These are phyloP conservation scores for Pochonia chlamydosporia DNA, from an alignment of 2,329 filamentous ascomycete species.

Conservation along the genomic window DNA sequence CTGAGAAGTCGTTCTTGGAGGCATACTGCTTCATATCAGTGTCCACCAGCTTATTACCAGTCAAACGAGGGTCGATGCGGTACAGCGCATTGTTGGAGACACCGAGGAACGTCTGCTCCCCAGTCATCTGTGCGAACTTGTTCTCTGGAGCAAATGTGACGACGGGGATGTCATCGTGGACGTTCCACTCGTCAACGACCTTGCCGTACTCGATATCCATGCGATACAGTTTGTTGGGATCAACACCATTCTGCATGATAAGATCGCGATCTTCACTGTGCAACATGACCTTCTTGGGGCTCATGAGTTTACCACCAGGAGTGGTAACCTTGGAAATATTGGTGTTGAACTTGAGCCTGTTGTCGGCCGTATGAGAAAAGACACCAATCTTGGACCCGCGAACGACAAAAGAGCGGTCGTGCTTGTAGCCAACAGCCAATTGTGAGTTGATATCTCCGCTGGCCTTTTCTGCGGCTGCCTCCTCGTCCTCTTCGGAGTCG, in stretches of 20 bases:
- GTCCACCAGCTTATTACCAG: conserved; percentile 89
- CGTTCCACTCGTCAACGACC: conserved; percentile 97
- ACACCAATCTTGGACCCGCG: conserved; percentile 97
- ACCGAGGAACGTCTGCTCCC: conserved; percentile 90
- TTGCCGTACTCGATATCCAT: conserved; percentile 99
- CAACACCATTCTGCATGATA: conserved; percentile 75
- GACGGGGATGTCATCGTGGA: conserved; percentile 93
- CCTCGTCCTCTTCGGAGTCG: conserved; percentile 62
- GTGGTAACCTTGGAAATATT: conserved; percentile 96
- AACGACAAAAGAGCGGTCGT: conserved; percentile 94
- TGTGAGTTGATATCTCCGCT: conserved; percentile 84
- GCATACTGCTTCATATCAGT: conserved; percentile 90
- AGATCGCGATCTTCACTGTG: conserved; percentile 86
- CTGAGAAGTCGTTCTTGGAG: conserved; percentile 96
- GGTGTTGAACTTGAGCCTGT: conserved; percentile 91
- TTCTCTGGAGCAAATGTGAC: conserved; percentile 89
- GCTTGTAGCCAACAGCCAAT: conserved; percentile 92
- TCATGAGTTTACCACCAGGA: conserved; percentile 79
- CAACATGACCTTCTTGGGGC: conserved; percentile 94
- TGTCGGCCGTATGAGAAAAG: conserved; percentile 92
- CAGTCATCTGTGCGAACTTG: conserved; percentile 97
- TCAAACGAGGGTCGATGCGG: conserved; percentile 83
- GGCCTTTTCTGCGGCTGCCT: conserved; percentile 66
- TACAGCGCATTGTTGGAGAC: conserved; percentile 90
- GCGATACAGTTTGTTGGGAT: conserved; percentile 87